Evolutionary conservation across 768 basidiomycete species (phyloP), one percentile per base, ranked within the genome.

Genomic region (Tephrocybe sp.): DNA sequence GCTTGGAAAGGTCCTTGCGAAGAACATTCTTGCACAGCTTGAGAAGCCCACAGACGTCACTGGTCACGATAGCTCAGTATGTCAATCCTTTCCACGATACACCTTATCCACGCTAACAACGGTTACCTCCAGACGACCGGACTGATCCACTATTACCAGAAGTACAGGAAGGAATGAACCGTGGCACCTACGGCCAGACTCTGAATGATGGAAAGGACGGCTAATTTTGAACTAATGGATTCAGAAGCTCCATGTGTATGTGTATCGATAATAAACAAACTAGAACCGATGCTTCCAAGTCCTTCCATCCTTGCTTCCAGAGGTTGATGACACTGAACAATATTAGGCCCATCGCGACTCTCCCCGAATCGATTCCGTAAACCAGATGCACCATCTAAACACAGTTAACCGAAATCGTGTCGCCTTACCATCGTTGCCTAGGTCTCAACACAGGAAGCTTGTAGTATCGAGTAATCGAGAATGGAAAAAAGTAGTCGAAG

Each of bases 121-220:
- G 10, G 14, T 49, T 25, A 55, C 10, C n/a, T n/a, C n/a, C 60
- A 94, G 90, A 99, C 96, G 1, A 92, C 93, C 2, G 95, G 96
- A 17, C 77, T 99, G 50, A 98, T 99, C 69, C 90, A 97, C 72
- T 96, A 92, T 73, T 99, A 96, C 73, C 92, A 96, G 79, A 87
- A 88, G 65, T 74, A 86, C 74, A 80, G 94, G 67, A 84, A 84
- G 65, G 86, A 90, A 73, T 88, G 53, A 67, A 43, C 21, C 7
- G 10, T 33, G 32, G 10, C 45, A 18, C 18, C 42, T 9, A 28
- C 6, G 21, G 21, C 21, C 3, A 23, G 20, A 41, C 21, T 24
- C 11, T 41, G 21, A 23, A 24, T 21, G 20, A 21, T 14, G 40
- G 40, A 41, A 6, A 41, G 23, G n/a, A 41, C 18, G 20, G 9